Conservation (phyloP, 2,329 filamentous ascomycete genomes). For the Sarocladium oryzae region DNA sequence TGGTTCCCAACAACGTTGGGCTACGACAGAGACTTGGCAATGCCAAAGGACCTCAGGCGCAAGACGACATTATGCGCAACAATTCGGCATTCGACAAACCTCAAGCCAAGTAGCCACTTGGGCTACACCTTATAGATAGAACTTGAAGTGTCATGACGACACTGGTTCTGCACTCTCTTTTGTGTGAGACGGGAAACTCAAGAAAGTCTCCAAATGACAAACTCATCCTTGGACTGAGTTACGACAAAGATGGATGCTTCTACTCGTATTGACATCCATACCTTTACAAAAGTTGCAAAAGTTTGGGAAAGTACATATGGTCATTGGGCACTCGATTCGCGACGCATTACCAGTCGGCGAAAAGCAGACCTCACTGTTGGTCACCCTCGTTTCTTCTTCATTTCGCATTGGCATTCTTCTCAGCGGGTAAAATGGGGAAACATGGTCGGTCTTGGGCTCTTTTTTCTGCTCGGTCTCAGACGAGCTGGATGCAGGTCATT, state of each 20-base stretch:
- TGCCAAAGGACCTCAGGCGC: no score
- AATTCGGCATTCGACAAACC: background rate
- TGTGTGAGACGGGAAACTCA: background rate
- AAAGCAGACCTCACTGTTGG: background rate
- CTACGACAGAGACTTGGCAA: no score
- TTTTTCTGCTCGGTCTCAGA: background rate
- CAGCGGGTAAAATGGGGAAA: constrained; percentile 6
- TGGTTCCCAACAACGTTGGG: background rate
- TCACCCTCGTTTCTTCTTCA: constrained; percentile 2
- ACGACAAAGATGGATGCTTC: background rate
- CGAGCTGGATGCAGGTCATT: constrained; percentile 4
- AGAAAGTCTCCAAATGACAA: background rate
- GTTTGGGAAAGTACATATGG: constrained; percentile 9
- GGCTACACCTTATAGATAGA: background rate
- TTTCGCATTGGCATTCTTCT: constrained; percentile 3
- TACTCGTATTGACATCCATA: background rate
- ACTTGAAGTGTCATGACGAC: background rate
- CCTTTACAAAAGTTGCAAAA: constrained; percentile 1
- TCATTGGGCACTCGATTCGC: constrained; percentile 1
- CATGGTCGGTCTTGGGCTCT: background rate
- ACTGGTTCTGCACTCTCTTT: background rate
- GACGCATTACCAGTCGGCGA: background rate
- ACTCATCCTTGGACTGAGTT: background rate
- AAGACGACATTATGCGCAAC: background rate
- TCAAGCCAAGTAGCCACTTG: background rate